These are phyloP conservation scores for Ammopiptanthus mongolicus DNA, from an alignment of 306 rosid genomes.

Conservation along the genomic window DNA sequence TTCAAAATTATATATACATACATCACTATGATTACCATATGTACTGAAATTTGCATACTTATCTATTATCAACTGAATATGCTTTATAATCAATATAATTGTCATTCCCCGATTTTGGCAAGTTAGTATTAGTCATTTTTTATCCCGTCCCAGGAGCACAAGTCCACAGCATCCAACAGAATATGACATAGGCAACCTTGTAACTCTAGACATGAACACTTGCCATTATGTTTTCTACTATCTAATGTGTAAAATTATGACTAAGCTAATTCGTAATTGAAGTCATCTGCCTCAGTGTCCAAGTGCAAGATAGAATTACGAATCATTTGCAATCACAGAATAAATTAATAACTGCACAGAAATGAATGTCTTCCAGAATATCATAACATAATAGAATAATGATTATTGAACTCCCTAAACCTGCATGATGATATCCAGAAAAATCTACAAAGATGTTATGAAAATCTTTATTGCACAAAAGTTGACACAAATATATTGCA, in stretches of 20 bases:
- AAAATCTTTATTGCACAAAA: not conserved
- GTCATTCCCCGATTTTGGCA: not conserved
- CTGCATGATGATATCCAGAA: not conserved
- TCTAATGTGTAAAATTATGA: not conserved
- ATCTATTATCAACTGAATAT: not conserved
- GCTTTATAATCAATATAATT: not conserved
- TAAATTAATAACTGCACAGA: not conserved
- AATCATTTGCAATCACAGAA: not conserved
- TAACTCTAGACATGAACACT: not conserved
- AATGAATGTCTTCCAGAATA: not conserved
- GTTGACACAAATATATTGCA: not conserved
- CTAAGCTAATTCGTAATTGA: not conserved
- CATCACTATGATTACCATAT: not conserved
- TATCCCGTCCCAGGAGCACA: not conserved
- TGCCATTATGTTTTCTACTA: not conserved
- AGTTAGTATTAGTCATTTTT: not conserved
- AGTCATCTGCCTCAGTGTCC: not conserved
- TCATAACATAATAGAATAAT: not conserved
- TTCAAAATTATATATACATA: not conserved
- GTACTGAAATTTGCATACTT: not conserved
- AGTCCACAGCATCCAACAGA: not conserved
- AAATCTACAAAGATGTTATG: not conserved
- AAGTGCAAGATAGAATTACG: not conserved
- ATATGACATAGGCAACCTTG: slow-evolving; percentile 3
- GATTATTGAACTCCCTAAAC: not conserved